phyloP scores from a whole-genome alignment of 768 basidiomycete species.

The Coprinopsis strossmayeri region DNA sequence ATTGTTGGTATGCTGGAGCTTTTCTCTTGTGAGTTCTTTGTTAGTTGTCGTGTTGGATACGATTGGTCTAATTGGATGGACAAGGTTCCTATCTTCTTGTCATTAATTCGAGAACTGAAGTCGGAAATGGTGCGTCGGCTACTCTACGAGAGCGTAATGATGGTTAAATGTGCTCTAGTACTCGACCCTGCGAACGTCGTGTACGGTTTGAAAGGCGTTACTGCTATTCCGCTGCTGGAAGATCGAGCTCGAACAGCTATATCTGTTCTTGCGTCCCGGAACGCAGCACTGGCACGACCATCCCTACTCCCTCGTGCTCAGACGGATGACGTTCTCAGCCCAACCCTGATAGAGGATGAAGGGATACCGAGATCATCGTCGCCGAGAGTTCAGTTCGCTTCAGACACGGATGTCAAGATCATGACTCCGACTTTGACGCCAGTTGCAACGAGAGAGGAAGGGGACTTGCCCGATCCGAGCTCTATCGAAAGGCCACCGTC shows the following conservation, averaged over 20 bases:
- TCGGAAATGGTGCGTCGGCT: conserved; percentile 56
- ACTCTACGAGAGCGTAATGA: conserved; percentile 3
- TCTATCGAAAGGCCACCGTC: conserved; percentile 28
- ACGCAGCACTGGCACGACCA: conserved; percentile 34
- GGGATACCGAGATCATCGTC: conserved; percentile 14
- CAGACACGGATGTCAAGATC: conserved; percentile 38
- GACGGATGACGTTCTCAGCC: conserved; percentile 1
- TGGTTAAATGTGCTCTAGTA: conserved; percentile 34
- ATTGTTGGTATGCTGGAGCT: conserved; percentile 70
- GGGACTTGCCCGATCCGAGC: conserved; percentile 9
- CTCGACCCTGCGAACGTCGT: conserved; percentile 56
- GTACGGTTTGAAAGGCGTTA: conserved; percentile 62
- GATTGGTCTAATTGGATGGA: conserved; percentile 8
- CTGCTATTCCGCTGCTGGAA: conserved; percentile 65
- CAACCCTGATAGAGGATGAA: conserved; percentile 3
- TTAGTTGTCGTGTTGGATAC: conserved; percentile 1
- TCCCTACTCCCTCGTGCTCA: conserved; percentile 33
- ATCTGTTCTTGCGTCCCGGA: conserved; percentile 45
- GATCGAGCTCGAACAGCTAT: conserved; percentile 52
- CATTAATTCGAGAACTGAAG: conserved; percentile 52
- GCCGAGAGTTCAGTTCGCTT: conserved; percentile 49
- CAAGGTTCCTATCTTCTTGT: conserved; percentile 74
- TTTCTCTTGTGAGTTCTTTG: conserved; percentile 50
- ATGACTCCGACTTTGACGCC: conserved; percentile 31
- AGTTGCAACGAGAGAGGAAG: conserved; percentile 14